Evolutionary conservation across 257 asterid species (phyloP).

Genomic region (Asclepias syriaca): DNA sequence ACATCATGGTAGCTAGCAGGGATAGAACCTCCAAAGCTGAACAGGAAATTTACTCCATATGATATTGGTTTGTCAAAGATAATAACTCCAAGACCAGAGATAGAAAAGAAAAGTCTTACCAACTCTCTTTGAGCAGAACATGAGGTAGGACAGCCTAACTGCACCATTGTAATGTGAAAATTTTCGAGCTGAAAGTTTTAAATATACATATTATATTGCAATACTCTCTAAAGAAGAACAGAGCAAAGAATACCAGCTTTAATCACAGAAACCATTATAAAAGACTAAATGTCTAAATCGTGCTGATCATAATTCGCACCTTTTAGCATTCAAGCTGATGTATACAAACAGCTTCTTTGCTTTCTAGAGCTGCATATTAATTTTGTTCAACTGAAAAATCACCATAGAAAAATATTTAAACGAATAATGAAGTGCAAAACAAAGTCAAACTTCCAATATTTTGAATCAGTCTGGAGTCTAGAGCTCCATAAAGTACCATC

Average conservation of each 20-base stretch:
- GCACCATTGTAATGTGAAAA: not conserved
- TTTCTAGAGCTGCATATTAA: not conserved
- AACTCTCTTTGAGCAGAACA: not conserved
- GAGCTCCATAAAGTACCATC: not conserved
- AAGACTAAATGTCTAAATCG: not conserved
- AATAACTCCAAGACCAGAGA: not conserved
- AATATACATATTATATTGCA: not conserved
- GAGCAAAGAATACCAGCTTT: not conserved
- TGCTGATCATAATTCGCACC: not conserved
- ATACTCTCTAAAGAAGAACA: not conserved
- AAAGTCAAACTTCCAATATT: not conserved
- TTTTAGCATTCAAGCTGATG: not conserved
- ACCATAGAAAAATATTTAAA: not conserved
- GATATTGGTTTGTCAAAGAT: not conserved
- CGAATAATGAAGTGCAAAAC: not conserved
- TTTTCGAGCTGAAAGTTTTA: not conserved
- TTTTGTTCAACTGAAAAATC: not conserved
- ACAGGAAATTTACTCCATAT: not conserved
- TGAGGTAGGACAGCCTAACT: not conserved
- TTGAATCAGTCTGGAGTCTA: not conserved
- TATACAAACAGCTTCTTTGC: not conserved
- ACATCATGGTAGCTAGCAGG: no score
- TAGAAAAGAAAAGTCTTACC: not conserved
- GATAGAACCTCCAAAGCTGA: not conserved
- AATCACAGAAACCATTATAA: not conserved